Conservation (phyloP, 2,329 filamentous ascomycete species). For the Mycosphaerella sp. region DNA sequence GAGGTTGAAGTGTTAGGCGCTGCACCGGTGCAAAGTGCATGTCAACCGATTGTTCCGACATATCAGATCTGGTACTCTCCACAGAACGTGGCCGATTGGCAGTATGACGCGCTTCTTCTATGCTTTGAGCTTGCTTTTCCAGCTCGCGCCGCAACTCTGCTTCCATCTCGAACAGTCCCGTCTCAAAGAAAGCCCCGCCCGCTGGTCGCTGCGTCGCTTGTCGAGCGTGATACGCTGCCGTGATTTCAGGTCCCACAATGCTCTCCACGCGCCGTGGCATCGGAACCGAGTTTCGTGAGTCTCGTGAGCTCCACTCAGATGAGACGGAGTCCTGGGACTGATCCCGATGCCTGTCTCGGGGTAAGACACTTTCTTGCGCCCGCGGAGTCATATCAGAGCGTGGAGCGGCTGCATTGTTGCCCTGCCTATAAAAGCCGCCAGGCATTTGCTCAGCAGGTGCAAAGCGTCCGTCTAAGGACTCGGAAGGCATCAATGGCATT, state of each 20-base stretch:
- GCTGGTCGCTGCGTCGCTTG: slow-evolving; percentile 47
- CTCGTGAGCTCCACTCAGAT: slow-evolving; percentile 53
- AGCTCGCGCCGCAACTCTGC: not conserved
- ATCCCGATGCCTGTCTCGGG: slow-evolving; percentile 17
- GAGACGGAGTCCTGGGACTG: slow-evolving; percentile 53
- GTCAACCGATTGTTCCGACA: slow-evolving; percentile 15
- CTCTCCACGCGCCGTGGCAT: slow-evolving; percentile 64
- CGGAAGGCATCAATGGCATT: slow-evolving; percentile 62
- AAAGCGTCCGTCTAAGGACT: slow-evolving; percentile 72
- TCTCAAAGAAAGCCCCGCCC: slow-evolving; percentile 42
- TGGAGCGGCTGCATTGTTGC: slow-evolving; percentile 61
- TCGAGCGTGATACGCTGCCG: slow-evolving; percentile 64
- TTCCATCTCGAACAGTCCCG: slow-evolving; percentile 14
- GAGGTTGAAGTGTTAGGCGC: not conserved
- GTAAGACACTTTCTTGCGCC: slow-evolving; percentile 29
- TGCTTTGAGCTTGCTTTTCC: slow-evolving; percentile 2
- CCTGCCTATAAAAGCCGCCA: slow-evolving; percentile 63
- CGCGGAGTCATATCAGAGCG: slow-evolving; percentile 45
- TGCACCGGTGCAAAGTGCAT: slow-evolving; percentile 18
- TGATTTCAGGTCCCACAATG: slow-evolving; percentile 69
- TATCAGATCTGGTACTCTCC: slow-evolving; percentile 12
- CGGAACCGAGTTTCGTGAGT: slow-evolving; percentile 52
- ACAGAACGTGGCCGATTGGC: slow-evolving; percentile 10
- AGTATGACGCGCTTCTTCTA: slow-evolving; percentile 1
- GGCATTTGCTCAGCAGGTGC: slow-evolving; percentile 62